Conservation (phyloP, 148 eudicot genomes). For the Suaeda aralocaspica region DNA sequence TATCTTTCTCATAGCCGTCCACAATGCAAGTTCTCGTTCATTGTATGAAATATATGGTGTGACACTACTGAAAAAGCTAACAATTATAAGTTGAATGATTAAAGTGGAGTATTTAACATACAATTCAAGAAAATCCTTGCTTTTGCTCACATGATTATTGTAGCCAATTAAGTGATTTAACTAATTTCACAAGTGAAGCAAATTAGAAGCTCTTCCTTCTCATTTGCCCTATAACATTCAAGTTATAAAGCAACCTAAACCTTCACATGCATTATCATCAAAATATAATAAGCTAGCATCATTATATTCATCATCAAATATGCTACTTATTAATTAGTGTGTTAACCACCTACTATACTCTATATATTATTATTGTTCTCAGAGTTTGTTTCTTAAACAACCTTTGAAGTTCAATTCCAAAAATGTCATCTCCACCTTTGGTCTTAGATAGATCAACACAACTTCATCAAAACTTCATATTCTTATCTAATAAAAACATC, state of each 20-base stretch:
- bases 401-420: not conserved
- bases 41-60: too few species aligned
- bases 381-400: not conserved
- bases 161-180: too few species aligned
- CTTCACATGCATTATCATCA: constrained; percentile 19
- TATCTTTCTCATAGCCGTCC: too few species aligned
- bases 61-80: too few species aligned
- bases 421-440: constrained; percentile 25
- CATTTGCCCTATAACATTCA: not conserved
- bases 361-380: not conserved
- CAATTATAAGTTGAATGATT: too few species aligned
- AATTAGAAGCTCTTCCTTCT: not conserved
- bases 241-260: not conserved
- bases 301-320: too few species aligned
- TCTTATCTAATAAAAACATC: constrained; percentile 5
- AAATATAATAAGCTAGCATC: not conserved
- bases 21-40: too few species aligned
- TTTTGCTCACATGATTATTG: too few species aligned
- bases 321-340: too few species aligned
- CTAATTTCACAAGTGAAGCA: too few species aligned
- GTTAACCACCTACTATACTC: not conserved
- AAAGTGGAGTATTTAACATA: too few species aligned
- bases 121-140: too few species aligned
- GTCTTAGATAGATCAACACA: not conserved
- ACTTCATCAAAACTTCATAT: constrained; percentile 24